A percentile compares a stretch with the other conserved stretches of the same genome.
Conservation (phyloP, 345 rosid genomes). For the Aegle marmelos region DNA sequence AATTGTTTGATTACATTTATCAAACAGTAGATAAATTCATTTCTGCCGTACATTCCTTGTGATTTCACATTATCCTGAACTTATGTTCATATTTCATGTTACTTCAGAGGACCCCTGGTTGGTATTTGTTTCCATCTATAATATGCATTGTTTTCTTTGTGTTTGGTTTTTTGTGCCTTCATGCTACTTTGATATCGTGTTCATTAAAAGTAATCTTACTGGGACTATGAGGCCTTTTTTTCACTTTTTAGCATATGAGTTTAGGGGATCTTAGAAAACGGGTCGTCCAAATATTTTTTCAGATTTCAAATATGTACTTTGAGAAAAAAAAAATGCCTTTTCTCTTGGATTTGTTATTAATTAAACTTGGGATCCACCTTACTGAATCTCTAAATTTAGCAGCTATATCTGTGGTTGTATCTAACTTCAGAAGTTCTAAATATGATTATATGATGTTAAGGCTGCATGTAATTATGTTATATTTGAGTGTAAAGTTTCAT, state of each 20-base stretch:
- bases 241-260: neutral
- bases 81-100: neutral
- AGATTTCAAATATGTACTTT: neutral
- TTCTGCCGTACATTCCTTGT: constrained; percentile 14
- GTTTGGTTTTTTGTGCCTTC: neutral
- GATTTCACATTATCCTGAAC: neutral
- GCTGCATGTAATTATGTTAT: neutral
- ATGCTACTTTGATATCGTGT: neutral
- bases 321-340: neutral
- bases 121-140: neutral
- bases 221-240: neutral
- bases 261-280: neutral
- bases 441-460: neutral
- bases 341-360: neutral
- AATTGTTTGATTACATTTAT: neutral
- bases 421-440: neutral
- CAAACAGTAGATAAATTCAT: neutral
- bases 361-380: neutral
- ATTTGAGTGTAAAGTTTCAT: too few relatives aligned
- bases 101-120: neutral
- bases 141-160: neutral
- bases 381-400: neutral
- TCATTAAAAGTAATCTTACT: neutral
- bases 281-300: neutral
- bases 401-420: neutral